Evolutionary conservation across 768 basidiomycete genomes (phyloP).

Genomic region (Cystobasidium onofrii): DNA sequence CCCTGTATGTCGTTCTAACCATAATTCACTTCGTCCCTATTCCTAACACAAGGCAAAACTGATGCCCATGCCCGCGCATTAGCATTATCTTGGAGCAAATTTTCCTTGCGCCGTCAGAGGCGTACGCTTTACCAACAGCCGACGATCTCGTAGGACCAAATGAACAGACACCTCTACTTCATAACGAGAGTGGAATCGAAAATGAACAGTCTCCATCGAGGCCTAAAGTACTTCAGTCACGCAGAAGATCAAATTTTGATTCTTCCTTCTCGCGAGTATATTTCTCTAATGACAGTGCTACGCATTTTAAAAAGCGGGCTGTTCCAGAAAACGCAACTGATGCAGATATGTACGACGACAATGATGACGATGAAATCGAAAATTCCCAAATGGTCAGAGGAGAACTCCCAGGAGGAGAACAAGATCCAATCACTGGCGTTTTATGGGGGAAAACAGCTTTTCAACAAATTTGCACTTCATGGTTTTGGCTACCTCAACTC

Average conservation of each 20-base stretch:
- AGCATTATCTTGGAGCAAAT: slow-evolving; percentile 46
- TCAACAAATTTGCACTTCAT: slow-evolving; percentile 43
- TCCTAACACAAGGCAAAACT: too few species aligned
- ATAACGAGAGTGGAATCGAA: not conserved
- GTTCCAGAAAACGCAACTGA: not conserved
- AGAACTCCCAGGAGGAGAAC: not conserved
- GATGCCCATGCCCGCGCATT: not conserved
- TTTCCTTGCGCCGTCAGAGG: slow-evolving; percentile 42
- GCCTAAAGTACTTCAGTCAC: not conserved
- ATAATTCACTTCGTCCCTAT: not conserved
- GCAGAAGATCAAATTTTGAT: slow-evolving; percentile 1
- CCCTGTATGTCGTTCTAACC: slow-evolving; percentile 42
- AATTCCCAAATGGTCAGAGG: too few species aligned
- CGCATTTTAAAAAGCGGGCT: not conserved
- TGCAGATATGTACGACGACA: slow-evolving; percentile 35
- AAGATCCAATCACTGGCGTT: slow-evolving; percentile 43
- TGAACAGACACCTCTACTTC: slow-evolving; percentile 22
- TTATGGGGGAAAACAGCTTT: slow-evolving; percentile 43
- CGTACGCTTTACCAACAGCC: slow-evolving; percentile 41
- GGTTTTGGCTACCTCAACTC: slow-evolving; percentile 44
- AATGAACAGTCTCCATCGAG: not conserved
- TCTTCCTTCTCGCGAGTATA: slow-evolving; percentile 21
- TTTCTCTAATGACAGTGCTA: not conserved
- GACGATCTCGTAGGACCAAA: not conserved
- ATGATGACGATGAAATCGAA: slow-evolving; percentile 19